phyloP scores from a whole-genome alignment of 2,329 filamentous ascomycete genomes.

The Colletotrichum echinochloae region DNA sequence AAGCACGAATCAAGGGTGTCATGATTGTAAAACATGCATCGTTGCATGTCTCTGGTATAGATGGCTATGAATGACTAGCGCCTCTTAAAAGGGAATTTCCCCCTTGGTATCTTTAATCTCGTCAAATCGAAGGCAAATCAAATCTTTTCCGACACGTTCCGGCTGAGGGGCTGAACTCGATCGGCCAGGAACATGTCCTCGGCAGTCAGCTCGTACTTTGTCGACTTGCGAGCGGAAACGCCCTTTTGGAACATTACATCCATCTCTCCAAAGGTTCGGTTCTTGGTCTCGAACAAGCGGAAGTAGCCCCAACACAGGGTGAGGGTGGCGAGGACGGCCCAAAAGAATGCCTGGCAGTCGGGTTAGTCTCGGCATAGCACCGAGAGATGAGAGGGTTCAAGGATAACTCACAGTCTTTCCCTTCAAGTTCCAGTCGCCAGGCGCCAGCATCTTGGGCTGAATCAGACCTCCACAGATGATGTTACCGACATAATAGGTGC shows the following conservation, averaged over 20 bases:
- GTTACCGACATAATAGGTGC: slow-evolving; percentile 55
- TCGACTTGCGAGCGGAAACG: slow-evolving; percentile 54
- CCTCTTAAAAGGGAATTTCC: neutral
- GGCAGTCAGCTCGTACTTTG: slow-evolving; percentile 50
- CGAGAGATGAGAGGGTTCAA: slow-evolving; percentile 27
- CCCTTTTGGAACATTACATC: slow-evolving; percentile 57
- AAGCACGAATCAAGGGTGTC: neutral
- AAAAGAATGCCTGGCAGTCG: slow-evolving; percentile 54
- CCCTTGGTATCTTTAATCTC: slow-evolving; percentile 23
- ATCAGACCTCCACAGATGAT: slow-evolving; percentile 55
- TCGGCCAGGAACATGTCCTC: slow-evolving; percentile 47
- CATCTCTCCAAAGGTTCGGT: slow-evolving; percentile 59
- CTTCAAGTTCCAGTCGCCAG: slow-evolving; percentile 54
- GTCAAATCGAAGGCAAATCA: slow-evolving; percentile 1
- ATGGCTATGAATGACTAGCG: slow-evolving; percentile 16
- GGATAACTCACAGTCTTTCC: slow-evolving; percentile 50
- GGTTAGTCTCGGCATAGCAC: slow-evolving; percentile 26
- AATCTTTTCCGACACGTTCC: slow-evolving; percentile 23
- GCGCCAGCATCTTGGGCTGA: slow-evolving; percentile 53
- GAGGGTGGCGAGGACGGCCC: slow-evolving; percentile 52
- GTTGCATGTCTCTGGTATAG: slow-evolving; percentile 7
- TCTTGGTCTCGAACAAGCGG: slow-evolving; percentile 59
- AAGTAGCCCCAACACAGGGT: slow-evolving; percentile 57
- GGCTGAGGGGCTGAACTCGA: slow-evolving; percentile 14
- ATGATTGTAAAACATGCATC: neutral